Percentiles rank a stretch among this genome's conserved stretches.
phyloP scores from a whole-genome alignment of 441 rosid species.

The Brassica hybrid region DNA sequence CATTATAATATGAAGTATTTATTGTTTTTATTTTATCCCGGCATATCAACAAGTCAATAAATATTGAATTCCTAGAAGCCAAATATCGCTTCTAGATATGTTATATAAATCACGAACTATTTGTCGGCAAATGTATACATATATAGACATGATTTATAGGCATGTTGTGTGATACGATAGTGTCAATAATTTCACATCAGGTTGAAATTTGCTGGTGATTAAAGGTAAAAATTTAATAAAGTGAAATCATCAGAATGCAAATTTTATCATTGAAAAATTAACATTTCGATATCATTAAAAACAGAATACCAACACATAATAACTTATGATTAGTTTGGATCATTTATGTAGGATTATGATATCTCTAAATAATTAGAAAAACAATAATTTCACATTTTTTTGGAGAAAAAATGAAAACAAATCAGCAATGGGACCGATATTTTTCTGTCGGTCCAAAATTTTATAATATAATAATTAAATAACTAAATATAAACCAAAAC shows the following conservation, averaged over 20 bases:
- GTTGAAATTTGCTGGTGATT: no score
- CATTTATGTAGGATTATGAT: no score
- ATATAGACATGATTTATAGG: constrained; percentile 29
- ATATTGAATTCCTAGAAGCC: neutral
- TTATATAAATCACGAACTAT: constrained; percentile 21
- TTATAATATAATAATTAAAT: neutral
- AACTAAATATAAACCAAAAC: neutral
- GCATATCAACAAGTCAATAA: constrained; percentile 22
- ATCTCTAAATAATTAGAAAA: no score
- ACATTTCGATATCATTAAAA: no score
- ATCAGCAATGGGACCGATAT: constrained; percentile 9
- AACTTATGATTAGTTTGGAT: no score
- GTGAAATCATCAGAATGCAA: no score
- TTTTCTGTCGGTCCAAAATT: neutral
- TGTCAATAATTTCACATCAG: constrained; percentile 16
- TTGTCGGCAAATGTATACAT: constrained; percentile 44
- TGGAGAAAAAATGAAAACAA: neutral
- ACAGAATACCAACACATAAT: no score
- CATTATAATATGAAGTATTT: neutral
- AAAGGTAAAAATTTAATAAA: no score
- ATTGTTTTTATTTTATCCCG: neutral
- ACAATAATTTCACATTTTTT: no score
- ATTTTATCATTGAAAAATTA: no score
- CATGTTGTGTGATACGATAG: constrained; percentile 25
- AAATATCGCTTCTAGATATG: constrained; percentile 6